phyloP scores from a whole-genome alignment of 495 filamentous ascomycete species.

The Aspergillus incahuasiensis region DNA sequence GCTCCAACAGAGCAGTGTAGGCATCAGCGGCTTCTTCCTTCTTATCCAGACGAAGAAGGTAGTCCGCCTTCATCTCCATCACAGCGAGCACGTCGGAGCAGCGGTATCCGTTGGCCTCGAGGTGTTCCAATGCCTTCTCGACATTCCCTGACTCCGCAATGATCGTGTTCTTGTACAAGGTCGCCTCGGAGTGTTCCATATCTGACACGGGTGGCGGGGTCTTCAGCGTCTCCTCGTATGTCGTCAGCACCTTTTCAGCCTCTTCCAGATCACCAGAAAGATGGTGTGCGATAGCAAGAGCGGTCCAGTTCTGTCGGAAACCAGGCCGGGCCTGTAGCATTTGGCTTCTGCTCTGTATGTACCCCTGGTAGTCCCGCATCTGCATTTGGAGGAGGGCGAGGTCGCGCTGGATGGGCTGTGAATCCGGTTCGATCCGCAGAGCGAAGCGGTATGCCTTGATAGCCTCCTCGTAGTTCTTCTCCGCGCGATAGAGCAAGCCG shows the following conservation, averaged over 20 bases:
- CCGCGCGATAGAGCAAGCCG: constrained; percentile 84
- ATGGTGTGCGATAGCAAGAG: constrained; percentile 87
- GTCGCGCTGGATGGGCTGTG: constrained; percentile 88
- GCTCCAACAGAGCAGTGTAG: constrained; percentile 72
- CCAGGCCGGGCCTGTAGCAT: constrained; percentile 81
- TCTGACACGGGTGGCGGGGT: constrained; percentile 68
- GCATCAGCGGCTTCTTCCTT: constrained; percentile 79
- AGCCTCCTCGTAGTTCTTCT: constrained; percentile 97
- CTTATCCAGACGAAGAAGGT: constrained; percentile 70
- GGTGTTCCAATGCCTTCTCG: constrained; percentile 77
- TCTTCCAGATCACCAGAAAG: constrained; percentile 75
- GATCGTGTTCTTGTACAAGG: constrained; percentile 91
- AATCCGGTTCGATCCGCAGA: constrained; percentile 85
- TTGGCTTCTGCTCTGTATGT: constrained; percentile 74
- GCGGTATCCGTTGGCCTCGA: constrained; percentile 69
- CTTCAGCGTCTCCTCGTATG: constrained; percentile 90
- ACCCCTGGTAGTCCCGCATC: constrained; percentile 93
- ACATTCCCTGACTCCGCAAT: constrained; percentile 83
- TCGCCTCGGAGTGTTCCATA: constrained; percentile 91
- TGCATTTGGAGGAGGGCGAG: constrained; percentile 90
- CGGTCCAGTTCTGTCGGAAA: constrained; percentile 91
- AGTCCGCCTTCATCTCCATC: constrained; percentile 82
- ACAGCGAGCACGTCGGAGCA: constrained; percentile 83
- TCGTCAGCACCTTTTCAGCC: constrained; percentile 86
- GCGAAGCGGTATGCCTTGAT: constrained; percentile 99